A percentile compares a stretch with the other conserved stretches of the same genome.
phyloP scores from a whole-genome alignment of 139 green algal species.

The Bryopsis sp. region DNA sequence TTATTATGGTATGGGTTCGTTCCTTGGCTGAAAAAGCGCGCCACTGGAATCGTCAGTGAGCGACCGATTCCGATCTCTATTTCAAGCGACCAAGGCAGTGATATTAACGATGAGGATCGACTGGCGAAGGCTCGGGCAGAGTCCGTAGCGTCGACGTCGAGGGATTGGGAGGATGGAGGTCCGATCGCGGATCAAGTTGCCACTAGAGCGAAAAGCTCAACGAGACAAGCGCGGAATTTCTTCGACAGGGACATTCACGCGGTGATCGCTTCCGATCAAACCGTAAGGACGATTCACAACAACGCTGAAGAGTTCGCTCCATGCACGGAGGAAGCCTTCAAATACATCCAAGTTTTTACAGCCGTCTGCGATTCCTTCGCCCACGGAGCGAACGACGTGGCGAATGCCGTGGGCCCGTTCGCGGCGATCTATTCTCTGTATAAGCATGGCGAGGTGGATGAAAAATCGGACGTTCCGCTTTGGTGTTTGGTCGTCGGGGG shows the following conservation, averaged over 20 bases:
- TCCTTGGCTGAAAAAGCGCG: conserved; percentile 12
- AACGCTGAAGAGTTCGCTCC: conserved; percentile 60
- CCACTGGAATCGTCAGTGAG: neutral
- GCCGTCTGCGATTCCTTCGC: conserved; percentile 73
- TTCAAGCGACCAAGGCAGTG: neutral
- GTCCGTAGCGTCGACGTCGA: too few species aligned
- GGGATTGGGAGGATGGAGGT: too few species aligned
- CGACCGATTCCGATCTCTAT: neutral
- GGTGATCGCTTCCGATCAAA: conserved; percentile 24
- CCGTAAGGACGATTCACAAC: conserved; percentile 40
- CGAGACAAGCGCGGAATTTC: too few species aligned
- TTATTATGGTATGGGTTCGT: neutral
- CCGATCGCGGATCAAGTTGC: too few species aligned
- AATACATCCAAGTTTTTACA: conserved; percentile 78
- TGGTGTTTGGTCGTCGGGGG: conserved; percentile 74
- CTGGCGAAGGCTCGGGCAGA: too few species aligned
- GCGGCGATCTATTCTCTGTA: conserved; percentile 54
- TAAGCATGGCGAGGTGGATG: conserved; percentile 15
- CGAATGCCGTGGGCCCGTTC: conserved; percentile 68
- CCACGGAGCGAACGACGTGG: conserved; percentile 78
- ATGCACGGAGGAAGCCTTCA: conserved; percentile 58
- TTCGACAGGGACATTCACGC: conserved; percentile 25
- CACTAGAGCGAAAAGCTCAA: neutral
- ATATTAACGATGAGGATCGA: too few species aligned
- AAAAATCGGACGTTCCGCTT: conserved; percentile 29